Evolutionary conservation across 202 grass and related monocot species (phyloP).

Genomic region (Cymbopogon flexuosus): DNA sequence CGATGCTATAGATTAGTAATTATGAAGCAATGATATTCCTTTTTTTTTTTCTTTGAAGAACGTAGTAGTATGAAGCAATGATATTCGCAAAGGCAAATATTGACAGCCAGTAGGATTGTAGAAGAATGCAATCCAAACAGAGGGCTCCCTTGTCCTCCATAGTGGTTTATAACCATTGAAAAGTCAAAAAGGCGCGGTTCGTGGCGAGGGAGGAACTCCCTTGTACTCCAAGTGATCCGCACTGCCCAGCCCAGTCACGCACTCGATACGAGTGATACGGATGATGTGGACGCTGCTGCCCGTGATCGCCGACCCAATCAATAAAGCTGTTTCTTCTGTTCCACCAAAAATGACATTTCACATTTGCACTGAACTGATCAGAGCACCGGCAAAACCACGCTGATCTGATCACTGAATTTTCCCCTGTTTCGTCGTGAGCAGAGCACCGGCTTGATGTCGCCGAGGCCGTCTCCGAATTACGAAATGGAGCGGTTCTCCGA

Average conservation of each 20-base stretch:
- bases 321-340: background rate
- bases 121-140: background rate
- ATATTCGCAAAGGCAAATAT: background rate
- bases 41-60: background rate
- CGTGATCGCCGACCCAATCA: constrained; percentile 25
- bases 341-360: background rate
- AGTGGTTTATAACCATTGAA: background rate
- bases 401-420: background rate
- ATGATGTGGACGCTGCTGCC: constrained; percentile 15
- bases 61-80: background rate
- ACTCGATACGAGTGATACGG: background rate
- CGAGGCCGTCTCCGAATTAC: background rate
- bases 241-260: constrained; percentile 5
- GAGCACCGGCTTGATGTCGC: background rate
- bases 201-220: constrained; percentile 10
- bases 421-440: background rate
- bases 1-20: background rate
- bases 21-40: background rate
- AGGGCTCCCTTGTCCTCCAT: background rate
- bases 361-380: no score
- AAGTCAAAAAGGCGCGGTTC: constrained; percentile 58
- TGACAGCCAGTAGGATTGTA: background rate
- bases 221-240: constrained; percentile 56
- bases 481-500: background rate
- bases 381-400: background rate